Evolutionary conservation across 2,329 filamentous ascomycete genomes (phyloP).

Genomic region (Ophiosphaerella herpotricha): DNA sequence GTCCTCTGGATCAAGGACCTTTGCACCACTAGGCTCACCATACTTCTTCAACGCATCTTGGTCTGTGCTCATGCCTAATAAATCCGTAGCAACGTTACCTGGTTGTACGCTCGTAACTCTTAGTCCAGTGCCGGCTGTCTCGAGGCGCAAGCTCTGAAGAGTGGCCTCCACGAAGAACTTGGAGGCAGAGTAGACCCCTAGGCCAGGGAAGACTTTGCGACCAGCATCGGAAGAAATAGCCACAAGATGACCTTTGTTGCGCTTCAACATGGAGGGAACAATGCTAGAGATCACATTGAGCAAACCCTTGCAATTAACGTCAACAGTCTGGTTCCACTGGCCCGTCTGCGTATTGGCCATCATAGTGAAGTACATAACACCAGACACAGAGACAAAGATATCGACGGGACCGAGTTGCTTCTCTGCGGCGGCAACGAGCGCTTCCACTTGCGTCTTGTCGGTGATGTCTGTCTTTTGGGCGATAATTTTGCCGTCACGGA

Average conservation of each 20-base stretch:
- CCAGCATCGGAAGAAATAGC: conserved; percentile 83
- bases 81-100: conserved; percentile 74
- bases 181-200: conserved; percentile 80
- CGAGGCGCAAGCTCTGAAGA: conserved; percentile 73
- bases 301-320: conserved; percentile 85
- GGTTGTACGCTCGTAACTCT: conserved; percentile 77
- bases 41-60: conserved; percentile 77
- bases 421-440: conserved; percentile 63
- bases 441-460: conserved; percentile 66
- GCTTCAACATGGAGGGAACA: conserved; percentile 72
- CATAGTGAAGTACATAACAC: conserved; percentile 89
- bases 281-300: conserved; percentile 72
- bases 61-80: conserved; percentile 76
- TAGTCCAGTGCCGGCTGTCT: conserved; percentile 74
- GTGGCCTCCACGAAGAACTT: conserved; percentile 88
- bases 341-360: conserved; percentile 76
- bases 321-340: conserved; percentile 81
- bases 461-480: conserved; percentile 75
- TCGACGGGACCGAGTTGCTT: conserved; percentile 73
- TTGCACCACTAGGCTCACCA: conserved; percentile 73
- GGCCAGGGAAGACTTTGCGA: conserved; percentile 78
- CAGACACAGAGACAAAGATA: conserved; percentile 78
- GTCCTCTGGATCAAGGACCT: conserved; percentile 74
- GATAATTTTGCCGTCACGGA: conserved; percentile 67
- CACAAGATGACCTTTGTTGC: conserved; percentile 73